These are phyloP conservation scores for Phalaenopsis hybrid DNA, from an alignment of 116 monocot genomes.

Conservation along the genomic window DNA sequence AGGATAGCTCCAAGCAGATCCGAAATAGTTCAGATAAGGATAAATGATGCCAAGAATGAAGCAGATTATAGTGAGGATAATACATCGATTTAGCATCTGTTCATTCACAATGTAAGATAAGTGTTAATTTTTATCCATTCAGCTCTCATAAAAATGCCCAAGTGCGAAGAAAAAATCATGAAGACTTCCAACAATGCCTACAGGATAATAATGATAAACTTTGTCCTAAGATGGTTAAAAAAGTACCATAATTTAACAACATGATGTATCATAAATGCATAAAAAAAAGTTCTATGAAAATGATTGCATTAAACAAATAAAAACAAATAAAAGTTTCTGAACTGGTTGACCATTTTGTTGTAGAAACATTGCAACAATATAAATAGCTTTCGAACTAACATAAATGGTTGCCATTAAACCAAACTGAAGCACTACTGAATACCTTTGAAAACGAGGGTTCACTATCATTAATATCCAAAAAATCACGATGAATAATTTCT, in stretches of 20 bases:
- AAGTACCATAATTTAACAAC: background rate
- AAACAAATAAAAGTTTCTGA: background rate
- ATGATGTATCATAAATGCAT: background rate
- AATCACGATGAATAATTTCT: slow-evolving; percentile 56
- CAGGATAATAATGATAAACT: background rate
- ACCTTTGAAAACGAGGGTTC: slow-evolving; percentile 72
- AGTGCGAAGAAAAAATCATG: background rate
- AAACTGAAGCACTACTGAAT: background rate
- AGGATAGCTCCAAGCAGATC: background rate
- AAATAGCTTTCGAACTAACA: background rate
- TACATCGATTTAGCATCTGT: background rate
- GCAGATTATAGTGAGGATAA: background rate
- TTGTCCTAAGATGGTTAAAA: background rate
- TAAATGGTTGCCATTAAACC: background rate
- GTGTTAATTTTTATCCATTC: background rate
- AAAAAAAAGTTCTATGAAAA: background rate
- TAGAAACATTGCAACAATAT: background rate
- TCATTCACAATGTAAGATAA: background rate
- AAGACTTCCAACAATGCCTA: background rate
- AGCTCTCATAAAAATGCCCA: background rate
- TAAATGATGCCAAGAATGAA: background rate
- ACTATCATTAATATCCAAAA: slow-evolving; percentile 50
- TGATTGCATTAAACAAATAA: background rate
- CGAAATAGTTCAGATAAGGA: background rate
- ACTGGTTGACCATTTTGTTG: background rate